Conservation (phyloP, 2,329 filamentous ascomycete species). For the Fusarium nurragi region DNA sequence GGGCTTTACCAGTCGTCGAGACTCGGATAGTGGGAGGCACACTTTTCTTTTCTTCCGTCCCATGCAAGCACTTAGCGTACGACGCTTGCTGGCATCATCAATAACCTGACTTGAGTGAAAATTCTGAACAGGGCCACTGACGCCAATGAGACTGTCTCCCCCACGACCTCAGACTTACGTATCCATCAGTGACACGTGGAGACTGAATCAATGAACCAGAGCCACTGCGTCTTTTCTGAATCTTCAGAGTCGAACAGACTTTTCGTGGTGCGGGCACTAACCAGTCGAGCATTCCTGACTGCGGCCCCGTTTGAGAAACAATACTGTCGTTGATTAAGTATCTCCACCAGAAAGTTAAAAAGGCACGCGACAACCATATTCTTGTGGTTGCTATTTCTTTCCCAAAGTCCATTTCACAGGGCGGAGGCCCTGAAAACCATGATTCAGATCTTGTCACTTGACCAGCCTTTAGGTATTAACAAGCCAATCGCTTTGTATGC, state of each 20-base stretch:
- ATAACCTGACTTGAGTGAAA: slow-evolving; percentile 23
- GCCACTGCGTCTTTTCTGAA: slow-evolving; percentile 17
- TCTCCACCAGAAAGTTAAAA: slow-evolving; percentile 23
- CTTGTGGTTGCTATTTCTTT: slow-evolving; percentile 1
- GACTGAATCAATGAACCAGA: slow-evolving; percentile 23
- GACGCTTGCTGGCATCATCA: slow-evolving; percentile 12
- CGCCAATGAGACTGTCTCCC: slow-evolving; percentile 22
- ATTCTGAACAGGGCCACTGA: slow-evolving; percentile 27
- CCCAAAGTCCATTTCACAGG: not conserved
- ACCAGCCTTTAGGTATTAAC: slow-evolving; percentile 8
- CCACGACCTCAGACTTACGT: not conserved
- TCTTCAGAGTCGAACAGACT: slow-evolving; percentile 22
- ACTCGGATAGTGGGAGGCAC: slow-evolving; percentile 18
- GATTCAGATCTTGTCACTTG: slow-evolving; percentile 16
- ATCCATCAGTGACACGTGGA: slow-evolving; percentile 31
- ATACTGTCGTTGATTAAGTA: slow-evolving; percentile 20
- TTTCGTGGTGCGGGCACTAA: slow-evolving; percentile 30
- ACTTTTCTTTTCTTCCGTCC: slow-evolving; percentile 22
- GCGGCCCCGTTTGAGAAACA: slow-evolving; percentile 5
- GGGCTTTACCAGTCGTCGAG: not conserved
- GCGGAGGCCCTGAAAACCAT: not conserved
- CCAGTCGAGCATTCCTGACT: slow-evolving; percentile 18
- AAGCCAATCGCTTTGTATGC: slow-evolving; percentile 10
- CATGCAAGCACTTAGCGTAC: slow-evolving; percentile 36
- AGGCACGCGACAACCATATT: slow-evolving; percentile 21